Evolutionary conservation across 164 flowering plant genomes (phyloP).

Genomic region (Aristolochia californica): DNA sequence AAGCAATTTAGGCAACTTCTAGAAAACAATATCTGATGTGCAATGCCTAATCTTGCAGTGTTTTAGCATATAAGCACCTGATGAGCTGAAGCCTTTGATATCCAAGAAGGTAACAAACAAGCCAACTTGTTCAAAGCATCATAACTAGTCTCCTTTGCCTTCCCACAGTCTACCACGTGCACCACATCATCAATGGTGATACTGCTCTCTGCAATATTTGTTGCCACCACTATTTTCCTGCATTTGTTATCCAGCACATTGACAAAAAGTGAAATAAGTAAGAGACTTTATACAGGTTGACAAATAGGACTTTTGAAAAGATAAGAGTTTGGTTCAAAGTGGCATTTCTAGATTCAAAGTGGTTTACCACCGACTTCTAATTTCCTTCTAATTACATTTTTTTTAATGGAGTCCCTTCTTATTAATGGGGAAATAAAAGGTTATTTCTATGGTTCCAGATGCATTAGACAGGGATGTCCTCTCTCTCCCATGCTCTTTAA

Average conservation of each 20-base stretch:
- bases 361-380: too few species aligned
- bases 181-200: constrained; percentile 97
- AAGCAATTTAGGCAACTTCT: neutral
- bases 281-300: neutral
- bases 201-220: constrained; percentile 97
- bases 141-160: constrained; percentile 96
- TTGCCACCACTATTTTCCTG: constrained; percentile 93
- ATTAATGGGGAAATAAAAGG: too few species aligned
- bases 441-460: too few species aligned
- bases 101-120: constrained; percentile 90
- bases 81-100: constrained; percentile 98
- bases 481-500: neutral
- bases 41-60: neutral
- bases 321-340: too few species aligned
- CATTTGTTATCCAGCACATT: constrained; percentile 1
- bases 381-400: too few species aligned
- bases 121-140: constrained; percentile 97
- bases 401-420: too few species aligned
- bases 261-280: neutral
- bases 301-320: too few species aligned
- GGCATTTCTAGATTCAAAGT: too few species aligned
- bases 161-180: constrained; percentile 91
- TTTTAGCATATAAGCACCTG: constrained; percentile 42
- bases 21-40: neutral
- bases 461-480: too few species aligned